Conservation (phyloP, 2,329 filamentous ascomycete species). For the Stachybotrys elegans region DNA sequence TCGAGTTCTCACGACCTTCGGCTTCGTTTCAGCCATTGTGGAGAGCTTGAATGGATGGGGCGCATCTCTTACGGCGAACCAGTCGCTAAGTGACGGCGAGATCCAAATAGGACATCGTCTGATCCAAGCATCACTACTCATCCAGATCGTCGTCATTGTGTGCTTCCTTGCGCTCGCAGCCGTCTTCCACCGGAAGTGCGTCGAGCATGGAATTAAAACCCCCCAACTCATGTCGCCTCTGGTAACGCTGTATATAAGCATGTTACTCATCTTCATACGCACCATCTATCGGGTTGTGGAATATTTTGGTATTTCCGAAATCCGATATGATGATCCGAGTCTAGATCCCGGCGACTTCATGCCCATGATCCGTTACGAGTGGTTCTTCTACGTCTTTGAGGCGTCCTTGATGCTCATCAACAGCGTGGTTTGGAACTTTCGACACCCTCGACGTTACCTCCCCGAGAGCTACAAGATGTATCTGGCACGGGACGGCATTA, state of each 20-base stretch:
- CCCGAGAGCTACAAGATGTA: slow-evolving; percentile 45
- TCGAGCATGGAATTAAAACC: slow-evolving; percentile 26
- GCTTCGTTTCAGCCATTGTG: slow-evolving; percentile 39
- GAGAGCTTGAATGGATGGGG: slow-evolving; percentile 43
- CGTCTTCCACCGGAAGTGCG: slow-evolving; percentile 43
- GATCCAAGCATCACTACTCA: slow-evolving; percentile 43
- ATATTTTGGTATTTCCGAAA: slow-evolving; percentile 46
- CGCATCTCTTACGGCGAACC: slow-evolving; percentile 42
- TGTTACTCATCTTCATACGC: slow-evolving; percentile 42
- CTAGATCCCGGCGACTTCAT: slow-evolving; percentile 31
- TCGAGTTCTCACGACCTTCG: slow-evolving; percentile 38
- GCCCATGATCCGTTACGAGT: slow-evolving; percentile 50
- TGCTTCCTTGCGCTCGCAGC: slow-evolving; percentile 43
- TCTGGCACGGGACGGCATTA: slow-evolving; percentile 42
- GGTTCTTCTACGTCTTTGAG: slow-evolving; percentile 57
- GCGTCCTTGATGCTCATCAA: slow-evolving; percentile 47
- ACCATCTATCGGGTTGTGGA: slow-evolving; percentile 57
- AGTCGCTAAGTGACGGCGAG: slow-evolving; percentile 28
- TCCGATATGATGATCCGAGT: slow-evolving; percentile 28
- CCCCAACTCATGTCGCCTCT: slow-evolving; percentile 30
- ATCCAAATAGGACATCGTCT: slow-evolving; percentile 39
- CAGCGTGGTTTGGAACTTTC: slow-evolving; percentile 41
- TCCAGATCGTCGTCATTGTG: slow-evolving; percentile 50
- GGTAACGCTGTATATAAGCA: slow-evolving; percentile 45
- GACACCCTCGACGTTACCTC: slow-evolving; percentile 46